Percentiles rank a stretch among this genome's conserved stretches.
These are phyloP conservation scores for Suillus alpinus DNA, from an alignment of 768 basidiomycete genomes.

Conservation along the genomic window DNA sequence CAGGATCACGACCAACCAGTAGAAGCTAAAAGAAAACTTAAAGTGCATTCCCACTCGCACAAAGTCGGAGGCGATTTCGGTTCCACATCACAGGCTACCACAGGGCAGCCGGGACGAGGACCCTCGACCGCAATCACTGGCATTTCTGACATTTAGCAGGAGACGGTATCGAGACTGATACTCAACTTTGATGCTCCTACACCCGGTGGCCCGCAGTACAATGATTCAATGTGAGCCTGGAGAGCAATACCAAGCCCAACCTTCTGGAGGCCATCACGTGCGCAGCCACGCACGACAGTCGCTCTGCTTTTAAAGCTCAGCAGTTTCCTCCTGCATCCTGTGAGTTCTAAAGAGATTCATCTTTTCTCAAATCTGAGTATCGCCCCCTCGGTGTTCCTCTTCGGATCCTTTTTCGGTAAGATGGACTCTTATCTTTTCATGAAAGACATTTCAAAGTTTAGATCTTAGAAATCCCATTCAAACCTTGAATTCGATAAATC, in stretches of 20 bases:
- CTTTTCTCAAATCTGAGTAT: background rate
- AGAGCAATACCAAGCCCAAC: too few species aligned
- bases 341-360: background rate
- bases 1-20: background rate
- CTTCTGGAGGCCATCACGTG: background rate
- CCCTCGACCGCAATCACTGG: too few species aligned
- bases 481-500: background rate
- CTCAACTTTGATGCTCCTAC: too few species aligned
- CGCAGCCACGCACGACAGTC: background rate
- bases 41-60: background rate
- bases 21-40: background rate
- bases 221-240: too few species aligned
- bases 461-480: background rate
- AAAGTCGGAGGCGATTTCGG: background rate
- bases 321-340: background rate
- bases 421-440: background rate
- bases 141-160: too few species aligned
- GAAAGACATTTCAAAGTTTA: background rate
- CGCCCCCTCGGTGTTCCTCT: conserved; percentile 1
- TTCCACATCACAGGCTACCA: background rate
- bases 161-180: too few species aligned
- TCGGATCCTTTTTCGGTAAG: background rate
- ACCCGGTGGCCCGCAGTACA: too few species aligned
- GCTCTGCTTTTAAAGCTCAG: background rate
- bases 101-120: too few species aligned